Evolutionary conservation across 2,329 filamentous ascomycete species (phyloP), one percentile per base, ranked within the genome.

Genomic region (Ascochyta viciae-villosae): DNA sequence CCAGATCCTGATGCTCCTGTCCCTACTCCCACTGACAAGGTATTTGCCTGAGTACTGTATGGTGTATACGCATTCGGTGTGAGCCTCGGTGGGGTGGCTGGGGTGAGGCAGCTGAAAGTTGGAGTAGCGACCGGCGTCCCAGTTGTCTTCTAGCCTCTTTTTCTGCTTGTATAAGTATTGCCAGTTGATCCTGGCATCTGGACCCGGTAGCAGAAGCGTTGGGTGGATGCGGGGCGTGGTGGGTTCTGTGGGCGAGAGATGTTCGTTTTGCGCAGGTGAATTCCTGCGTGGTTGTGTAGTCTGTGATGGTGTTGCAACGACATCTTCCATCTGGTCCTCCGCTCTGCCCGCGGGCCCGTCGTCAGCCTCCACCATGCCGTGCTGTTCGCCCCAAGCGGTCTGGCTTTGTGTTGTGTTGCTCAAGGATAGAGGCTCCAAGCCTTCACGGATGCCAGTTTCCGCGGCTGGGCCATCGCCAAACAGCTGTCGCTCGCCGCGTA

Each of bases 51-150:
- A 89, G 70, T 94, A 96, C 74, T 99, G 94, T 49, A 99, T 87
- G 2, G 91, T 94, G 76, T 99, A 99, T 12, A 99, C 92, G 74
- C 93, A 98, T 71, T 98, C 94, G 19, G 83, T 84, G 72, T 99
- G 95, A 0, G 91, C 91, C 73, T 98, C 94, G 29, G 90, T 83
- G 1, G 87, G 87, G 67, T 92, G 83, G 34, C 86, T 83, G 0
- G 92, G 92, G 68, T 96, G 92, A 0, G 95, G 95, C 1, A 99
- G 83, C 72, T 96, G 92, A 68, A 98, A 98, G 61, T 93, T 96
- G 3, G 83, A 86, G 73, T 85, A 96, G 54, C 87, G 89, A 4
- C 91, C 93, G 19, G 87, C 83, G 56, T 91, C 87, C 95, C 95
- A 99, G 72, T 99, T 98, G 7, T 89, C 87, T 77, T 99, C 95